Conservation (phyloP, 2,329 filamentous ascomycete genomes). For the Cercospora sp. region DNA sequence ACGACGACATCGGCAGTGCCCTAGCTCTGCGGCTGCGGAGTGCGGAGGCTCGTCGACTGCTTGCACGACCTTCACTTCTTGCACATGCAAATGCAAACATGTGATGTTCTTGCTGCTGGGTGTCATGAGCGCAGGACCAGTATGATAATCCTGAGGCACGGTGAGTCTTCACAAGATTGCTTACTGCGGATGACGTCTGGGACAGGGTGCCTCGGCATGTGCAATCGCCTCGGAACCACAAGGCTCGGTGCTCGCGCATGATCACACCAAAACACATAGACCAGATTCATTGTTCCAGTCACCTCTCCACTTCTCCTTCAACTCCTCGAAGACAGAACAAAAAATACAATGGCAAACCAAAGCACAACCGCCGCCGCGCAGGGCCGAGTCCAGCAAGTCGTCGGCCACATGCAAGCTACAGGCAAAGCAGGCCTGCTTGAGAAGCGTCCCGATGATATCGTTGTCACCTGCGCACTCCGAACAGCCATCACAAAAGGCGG, state of each 20-base stretch:
- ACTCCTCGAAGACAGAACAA: background rate
- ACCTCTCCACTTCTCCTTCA: background rate
- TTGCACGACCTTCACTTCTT: background rate
- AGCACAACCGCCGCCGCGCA: slow-evolving; percentile 27
- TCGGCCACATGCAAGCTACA: slow-evolving; percentile 54
- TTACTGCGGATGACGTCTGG: background rate
- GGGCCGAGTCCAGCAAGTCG: slow-evolving; percentile 58
- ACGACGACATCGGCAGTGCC: background rate
- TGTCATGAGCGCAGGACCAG: background rate
- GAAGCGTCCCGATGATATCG: slow-evolving; percentile 68
- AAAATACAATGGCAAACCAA: slow-evolving; percentile 27
- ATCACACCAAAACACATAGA: background rate
- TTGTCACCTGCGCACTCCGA: slow-evolving; percentile 88
- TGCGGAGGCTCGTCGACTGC: background rate
- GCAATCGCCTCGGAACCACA: background rate
- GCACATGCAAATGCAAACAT: background rate
- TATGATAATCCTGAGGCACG: background rate
- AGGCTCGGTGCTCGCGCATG: background rate
- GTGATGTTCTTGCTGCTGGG: background rate
- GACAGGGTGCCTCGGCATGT: slow-evolving; percentile 4
- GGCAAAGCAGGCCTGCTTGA: slow-evolving; percentile 48
- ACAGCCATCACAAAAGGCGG: slow-evolving; percentile 91
- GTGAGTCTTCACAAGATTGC: slow-evolving; percentile 1
- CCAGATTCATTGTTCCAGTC: background rate
- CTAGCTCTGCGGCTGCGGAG: background rate